These are phyloP conservation scores for Metschnikowia santaceciliae DNA, from an alignment of 805 yeast species.

Conservation along the genomic window DNA sequence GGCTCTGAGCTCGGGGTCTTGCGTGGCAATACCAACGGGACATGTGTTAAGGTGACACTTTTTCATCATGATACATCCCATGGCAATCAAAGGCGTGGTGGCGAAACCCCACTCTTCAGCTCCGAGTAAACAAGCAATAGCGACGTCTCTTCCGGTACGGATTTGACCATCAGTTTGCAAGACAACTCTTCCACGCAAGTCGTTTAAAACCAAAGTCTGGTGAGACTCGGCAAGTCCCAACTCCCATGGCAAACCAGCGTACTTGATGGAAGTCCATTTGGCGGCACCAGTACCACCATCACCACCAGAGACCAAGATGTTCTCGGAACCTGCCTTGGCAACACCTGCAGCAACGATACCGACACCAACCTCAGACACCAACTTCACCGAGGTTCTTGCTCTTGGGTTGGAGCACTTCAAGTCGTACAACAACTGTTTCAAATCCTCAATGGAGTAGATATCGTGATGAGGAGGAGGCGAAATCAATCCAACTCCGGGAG, in stretches of 20 bases:
- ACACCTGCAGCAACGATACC: constrained; percentile 99
- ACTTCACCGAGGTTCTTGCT: constrained; percentile 93
- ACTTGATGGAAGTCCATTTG: constrained; percentile 92
- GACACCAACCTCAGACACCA: constrained; percentile 97
- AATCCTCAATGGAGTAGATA: constrained; percentile 95
- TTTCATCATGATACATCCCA: constrained; percentile 97
- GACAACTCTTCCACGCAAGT: constrained; percentile 89
- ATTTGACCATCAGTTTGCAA: constrained; percentile 99
- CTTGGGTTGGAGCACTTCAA: constrained; percentile 96
- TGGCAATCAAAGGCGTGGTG: constrained; percentile 91
- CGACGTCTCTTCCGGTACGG: constrained; percentile 95
- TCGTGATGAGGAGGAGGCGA: constrained; percentile 99
- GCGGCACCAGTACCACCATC: constrained; percentile 99
- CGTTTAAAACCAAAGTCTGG: constrained; percentile 93
- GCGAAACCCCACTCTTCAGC: constrained; percentile 99
- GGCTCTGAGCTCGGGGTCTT: constrained; percentile 88
- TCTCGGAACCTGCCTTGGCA: constrained; percentile 98
- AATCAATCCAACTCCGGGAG: constrained; percentile 93
- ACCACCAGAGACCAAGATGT: constrained; percentile 91
- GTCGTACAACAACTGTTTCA: constrained; percentile 94
- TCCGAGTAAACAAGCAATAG: constrained; percentile 92
- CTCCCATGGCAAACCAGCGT: constrained; percentile 99
- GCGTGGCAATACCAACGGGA: constrained; percentile 99
- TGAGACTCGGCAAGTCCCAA: constrained; percentile 97
- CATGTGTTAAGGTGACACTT: constrained; percentile 89